A percentile compares a stretch with the other conserved stretches of the same genome.
phyloP scores from a whole-genome alignment of 2,329 filamentous ascomycete genomes.

The Colletotrichum falcatum region DNA sequence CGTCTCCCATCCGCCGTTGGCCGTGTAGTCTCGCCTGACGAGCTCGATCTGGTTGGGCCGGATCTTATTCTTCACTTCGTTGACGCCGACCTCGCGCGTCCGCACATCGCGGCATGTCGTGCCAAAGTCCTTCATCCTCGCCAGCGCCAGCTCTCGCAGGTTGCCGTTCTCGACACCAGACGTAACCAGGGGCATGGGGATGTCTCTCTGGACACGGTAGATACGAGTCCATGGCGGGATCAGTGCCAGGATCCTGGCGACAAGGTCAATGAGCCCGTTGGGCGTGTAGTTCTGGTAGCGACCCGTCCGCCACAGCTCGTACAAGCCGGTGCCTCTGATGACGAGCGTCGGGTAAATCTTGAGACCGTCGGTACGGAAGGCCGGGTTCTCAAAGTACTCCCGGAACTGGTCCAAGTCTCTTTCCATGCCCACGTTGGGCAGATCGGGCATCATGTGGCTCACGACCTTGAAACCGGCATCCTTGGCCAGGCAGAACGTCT shows the following conservation, averaged over 20 bases:
- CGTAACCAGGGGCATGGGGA: constrained; percentile 99
- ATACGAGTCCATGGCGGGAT: constrained; percentile 98
- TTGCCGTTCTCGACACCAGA: constrained; percentile 99
- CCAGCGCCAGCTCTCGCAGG: constrained; percentile 89
- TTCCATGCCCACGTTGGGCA: constrained; percentile 98
- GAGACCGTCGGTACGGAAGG: constrained; percentile 93
- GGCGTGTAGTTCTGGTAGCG: constrained; percentile 99
- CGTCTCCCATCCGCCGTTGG: constrained; percentile 98
- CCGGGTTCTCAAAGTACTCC: constrained; percentile 97
- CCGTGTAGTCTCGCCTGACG: constrained; percentile 90
- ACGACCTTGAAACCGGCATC: constrained; percentile 99
- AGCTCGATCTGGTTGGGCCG: constrained; percentile 96
- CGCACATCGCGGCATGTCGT: constrained; percentile 96
- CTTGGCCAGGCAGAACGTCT: constrained; percentile 97
- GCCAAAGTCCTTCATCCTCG: constrained; percentile 99
- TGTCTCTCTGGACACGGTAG: constrained; percentile 97
- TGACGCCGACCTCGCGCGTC: constrained; percentile 96
- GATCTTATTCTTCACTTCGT: constrained; percentile 99
- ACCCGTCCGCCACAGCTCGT: constrained; percentile 97
- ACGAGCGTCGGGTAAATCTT: constrained; percentile 99
- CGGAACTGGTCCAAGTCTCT: constrained; percentile 96
- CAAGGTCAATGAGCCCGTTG: constrained; percentile 94
- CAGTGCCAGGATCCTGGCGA: constrained; percentile 93
- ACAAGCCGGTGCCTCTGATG: constrained; percentile 94
- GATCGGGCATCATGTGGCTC: constrained; percentile 99